phyloP scores from a whole-genome alignment of 2,329 filamentous ascomycete species.

The Epichloe coenophiala region DNA sequence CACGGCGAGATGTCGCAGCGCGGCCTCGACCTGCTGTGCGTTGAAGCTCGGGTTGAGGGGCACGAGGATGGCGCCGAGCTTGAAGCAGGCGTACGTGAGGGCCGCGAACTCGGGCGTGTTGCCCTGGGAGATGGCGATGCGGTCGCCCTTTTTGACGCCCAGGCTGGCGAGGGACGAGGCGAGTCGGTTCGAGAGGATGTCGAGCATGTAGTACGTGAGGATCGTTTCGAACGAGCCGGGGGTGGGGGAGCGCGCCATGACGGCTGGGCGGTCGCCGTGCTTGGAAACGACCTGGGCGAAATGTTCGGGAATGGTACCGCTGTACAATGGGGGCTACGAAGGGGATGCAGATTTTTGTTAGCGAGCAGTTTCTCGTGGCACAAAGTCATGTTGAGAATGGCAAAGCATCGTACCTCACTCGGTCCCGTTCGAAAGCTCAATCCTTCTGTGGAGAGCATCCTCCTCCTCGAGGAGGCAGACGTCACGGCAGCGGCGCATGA shows the following conservation, averaged over 20 bases:
- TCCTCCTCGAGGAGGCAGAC: not conserved
- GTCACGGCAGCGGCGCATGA: too few species aligned
- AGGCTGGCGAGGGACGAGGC: conserved; percentile 55
- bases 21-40: conserved; percentile 60
- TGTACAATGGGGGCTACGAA: conserved; percentile 48
- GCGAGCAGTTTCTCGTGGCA: not conserved
- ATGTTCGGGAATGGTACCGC: conserved; percentile 58
- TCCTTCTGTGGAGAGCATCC: conserved; percentile 5
- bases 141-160: conserved; percentile 68
- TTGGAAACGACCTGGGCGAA: conserved; percentile 51
- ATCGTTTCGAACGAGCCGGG: conserved; percentile 34
- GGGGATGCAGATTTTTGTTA: not conserved
- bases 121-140: conserved; percentile 75
- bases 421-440: conserved; percentile 18
- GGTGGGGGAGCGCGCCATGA: conserved; percentile 37
- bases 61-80: conserved; percentile 87
- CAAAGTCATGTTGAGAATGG: not conserved
- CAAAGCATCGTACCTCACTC: conserved; percentile 12
- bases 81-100: conserved; percentile 81
- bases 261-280: conserved; percentile 50
- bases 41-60: conserved; percentile 89
- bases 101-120: conserved; percentile 76
- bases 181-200: conserved; percentile 61
- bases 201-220: conserved; percentile 63
- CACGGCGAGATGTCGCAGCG: conserved; percentile 60